Evolutionary conservation across 768 basidiomycete species (phyloP).

Genomic region (Tylopilus balloui): DNA sequence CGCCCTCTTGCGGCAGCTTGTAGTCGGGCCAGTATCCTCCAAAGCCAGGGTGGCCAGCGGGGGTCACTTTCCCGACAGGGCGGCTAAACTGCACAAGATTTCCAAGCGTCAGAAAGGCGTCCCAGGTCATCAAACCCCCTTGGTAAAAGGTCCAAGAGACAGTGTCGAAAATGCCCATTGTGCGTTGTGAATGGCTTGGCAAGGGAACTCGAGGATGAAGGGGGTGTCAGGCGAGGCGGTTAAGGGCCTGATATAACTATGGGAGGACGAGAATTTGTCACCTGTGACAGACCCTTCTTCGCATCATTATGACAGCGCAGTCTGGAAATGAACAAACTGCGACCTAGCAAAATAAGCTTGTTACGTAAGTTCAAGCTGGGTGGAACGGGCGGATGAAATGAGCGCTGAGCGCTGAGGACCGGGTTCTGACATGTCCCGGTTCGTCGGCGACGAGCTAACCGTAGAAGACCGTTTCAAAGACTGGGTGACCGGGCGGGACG

Average conservation of each 20-base stretch:
- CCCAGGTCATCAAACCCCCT: conserved; percentile 15
- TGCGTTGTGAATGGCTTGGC: background rate
- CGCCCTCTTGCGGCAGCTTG: conserved; percentile 50
- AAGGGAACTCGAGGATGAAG: background rate
- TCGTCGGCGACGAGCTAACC: background rate
- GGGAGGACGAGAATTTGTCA: background rate
- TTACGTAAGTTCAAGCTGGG: background rate
- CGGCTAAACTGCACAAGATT: conserved; percentile 21
- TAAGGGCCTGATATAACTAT: conserved; percentile 2
- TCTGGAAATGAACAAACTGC: background rate
- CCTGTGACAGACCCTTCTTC: background rate
- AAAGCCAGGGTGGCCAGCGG: conserved; percentile 50
- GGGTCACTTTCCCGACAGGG: conserved; percentile 50
- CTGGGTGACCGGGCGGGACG: background rate
- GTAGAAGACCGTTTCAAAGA: background rate
- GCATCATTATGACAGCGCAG: background rate
- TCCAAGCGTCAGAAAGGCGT: conserved; percentile 16
- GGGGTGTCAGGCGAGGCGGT: background rate
- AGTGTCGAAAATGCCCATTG: conserved; percentile 13
- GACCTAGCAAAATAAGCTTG: background rate
- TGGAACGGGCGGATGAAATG: background rate
- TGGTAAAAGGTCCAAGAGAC: conserved; percentile 10
- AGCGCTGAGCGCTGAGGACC: background rate
- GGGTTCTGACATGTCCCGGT: background rate
- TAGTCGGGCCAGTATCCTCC: conserved; percentile 73